Conservation (phyloP, 1,284 basidiomycete genomes). For the Rhodotorula glutinis region DNA sequence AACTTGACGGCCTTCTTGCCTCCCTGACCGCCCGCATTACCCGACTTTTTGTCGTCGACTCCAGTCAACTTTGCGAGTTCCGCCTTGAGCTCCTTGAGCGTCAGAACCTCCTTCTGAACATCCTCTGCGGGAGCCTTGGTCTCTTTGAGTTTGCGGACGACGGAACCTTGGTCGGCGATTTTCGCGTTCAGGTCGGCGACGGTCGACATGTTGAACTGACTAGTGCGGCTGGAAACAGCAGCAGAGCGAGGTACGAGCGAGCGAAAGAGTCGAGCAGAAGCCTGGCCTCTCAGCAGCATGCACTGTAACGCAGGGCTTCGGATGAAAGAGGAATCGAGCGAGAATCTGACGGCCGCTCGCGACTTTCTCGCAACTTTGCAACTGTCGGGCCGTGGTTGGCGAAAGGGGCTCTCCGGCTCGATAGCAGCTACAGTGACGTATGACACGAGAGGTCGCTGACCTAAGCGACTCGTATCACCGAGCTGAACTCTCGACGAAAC, state of each 20-base stretch:
- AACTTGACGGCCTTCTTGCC: conserved; percentile 34
- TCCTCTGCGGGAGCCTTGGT: conserved; percentile 26
- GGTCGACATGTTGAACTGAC: conserved; percentile 22
- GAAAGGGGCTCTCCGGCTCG: too few species aligned
- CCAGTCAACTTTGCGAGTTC: conserved; percentile 17
- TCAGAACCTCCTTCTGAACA: conserved; percentile 5
- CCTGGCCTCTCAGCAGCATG: background rate
- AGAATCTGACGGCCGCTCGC: background rate
- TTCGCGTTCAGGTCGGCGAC: conserved; percentile 23
- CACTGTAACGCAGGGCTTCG: background rate
- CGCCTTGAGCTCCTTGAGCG: conserved; percentile 27
- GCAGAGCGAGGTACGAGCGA: background rate
- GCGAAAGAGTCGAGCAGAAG: background rate
- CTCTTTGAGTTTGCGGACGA: conserved; percentile 35
- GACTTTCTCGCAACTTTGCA: background rate
- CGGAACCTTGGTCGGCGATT: conserved; percentile 27
- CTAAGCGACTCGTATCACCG: too few species aligned
- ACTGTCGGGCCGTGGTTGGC: too few species aligned
- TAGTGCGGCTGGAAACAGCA: background rate
- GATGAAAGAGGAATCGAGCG: background rate
- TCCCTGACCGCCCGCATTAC: background rate
- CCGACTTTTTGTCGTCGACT: conserved; percentile 10
- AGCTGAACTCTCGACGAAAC: too few species aligned
- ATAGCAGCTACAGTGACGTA: too few species aligned
- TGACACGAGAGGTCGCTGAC: too few species aligned